Evolutionary conservation across 2,329 filamentous ascomycete species (phyloP).

Genomic region (Lecanosticta acicola): DNA sequence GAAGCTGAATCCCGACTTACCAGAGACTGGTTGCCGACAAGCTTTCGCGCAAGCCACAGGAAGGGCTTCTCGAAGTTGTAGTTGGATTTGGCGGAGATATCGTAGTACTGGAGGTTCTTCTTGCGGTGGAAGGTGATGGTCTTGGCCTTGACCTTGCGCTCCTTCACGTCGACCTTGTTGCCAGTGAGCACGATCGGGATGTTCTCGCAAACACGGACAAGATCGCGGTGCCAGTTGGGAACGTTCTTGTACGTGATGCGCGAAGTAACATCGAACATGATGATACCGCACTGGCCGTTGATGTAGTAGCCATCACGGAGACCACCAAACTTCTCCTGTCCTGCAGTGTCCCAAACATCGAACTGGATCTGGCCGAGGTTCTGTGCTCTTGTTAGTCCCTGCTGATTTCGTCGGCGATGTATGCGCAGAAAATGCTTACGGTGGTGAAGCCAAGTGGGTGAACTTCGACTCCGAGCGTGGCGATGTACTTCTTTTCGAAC

Average conservation of each 20-base stretch:
- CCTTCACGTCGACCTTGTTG: conserved; percentile 99
- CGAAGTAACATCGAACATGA: conserved; percentile 99
- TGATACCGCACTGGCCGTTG: conserved; percentile 99
- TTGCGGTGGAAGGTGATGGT: conserved; percentile 99
- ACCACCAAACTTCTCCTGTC: conserved; percentile 99
- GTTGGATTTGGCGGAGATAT: conserved; percentile 99
- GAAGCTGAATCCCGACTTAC: conserved; percentile 48
- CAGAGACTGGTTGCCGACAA: conserved; percentile 84
- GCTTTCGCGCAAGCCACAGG: conserved; percentile 98
- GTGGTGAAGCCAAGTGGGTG: conserved; percentile 97
- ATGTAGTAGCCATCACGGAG: conserved; percentile 99
- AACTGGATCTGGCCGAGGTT: conserved; percentile 97
- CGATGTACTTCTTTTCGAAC: conserved; percentile 99
- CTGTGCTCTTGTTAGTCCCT: conserved; percentile 36
- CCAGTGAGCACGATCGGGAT: conserved; percentile 96
- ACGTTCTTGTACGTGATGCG: conserved; percentile 99
- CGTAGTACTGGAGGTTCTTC: conserved; percentile 99
- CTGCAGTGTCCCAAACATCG: conserved; percentile 98
- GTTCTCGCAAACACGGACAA: conserved; percentile 98
- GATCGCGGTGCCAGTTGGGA: conserved; percentile 99
- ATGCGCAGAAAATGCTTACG: conserved; percentile 54
- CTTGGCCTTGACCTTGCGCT: conserved; percentile 99
- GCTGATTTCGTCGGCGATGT: conserved; percentile 1
- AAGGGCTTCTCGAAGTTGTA: conserved; percentile 99
- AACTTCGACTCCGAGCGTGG: conserved; percentile 97